phyloP scores from a whole-genome alignment of 1,284 basidiomycete genomes.

The Anthracocystis walkeri region DNA sequence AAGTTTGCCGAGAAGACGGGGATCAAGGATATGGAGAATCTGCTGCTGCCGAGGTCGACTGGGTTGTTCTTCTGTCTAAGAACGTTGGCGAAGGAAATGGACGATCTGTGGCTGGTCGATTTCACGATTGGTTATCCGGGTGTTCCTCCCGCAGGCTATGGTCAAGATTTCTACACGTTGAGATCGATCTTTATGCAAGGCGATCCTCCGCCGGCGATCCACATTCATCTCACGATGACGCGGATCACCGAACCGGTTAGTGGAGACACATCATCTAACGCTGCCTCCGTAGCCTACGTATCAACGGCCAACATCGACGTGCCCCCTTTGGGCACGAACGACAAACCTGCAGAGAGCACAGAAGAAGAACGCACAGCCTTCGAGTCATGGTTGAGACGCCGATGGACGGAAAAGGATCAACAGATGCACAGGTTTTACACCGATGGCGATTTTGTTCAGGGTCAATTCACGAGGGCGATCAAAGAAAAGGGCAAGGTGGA shows the following conservation, averaged over 20 bases:
- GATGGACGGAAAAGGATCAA: constrained; percentile 87
- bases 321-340: constrained; percentile 37
- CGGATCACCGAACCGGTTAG: constrained; percentile 19
- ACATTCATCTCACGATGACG: constrained; percentile 74
- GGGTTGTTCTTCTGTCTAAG: constrained; percentile 87
- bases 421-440: constrained; percentile 77
- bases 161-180: constrained; percentile 86
- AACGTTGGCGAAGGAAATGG: constrained; percentile 81
- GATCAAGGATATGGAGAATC: constrained; percentile 80
- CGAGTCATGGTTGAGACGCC: constrained; percentile 81
- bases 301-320: constrained; percentile 12
- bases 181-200: constrained; percentile 85
- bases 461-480: constrained; percentile 27
- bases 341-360: constrained; percentile 71
- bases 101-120: constrained; percentile 79
- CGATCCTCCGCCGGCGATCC: constrained; percentile 84
- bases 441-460: constrained; percentile 64
- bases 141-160: constrained; percentile 73
- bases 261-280: constrained; percentile 23
- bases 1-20: constrained; percentile 63
- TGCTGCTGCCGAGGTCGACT: constrained; percentile 88
- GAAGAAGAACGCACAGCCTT: constrained; percentile 79
- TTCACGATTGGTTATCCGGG: constrained; percentile 88
- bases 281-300: constrained; percentile 10
- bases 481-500: constrained; percentile 10